Conservation (phyloP, 148 eudicot genomes). For the Camellia japonica region DNA sequence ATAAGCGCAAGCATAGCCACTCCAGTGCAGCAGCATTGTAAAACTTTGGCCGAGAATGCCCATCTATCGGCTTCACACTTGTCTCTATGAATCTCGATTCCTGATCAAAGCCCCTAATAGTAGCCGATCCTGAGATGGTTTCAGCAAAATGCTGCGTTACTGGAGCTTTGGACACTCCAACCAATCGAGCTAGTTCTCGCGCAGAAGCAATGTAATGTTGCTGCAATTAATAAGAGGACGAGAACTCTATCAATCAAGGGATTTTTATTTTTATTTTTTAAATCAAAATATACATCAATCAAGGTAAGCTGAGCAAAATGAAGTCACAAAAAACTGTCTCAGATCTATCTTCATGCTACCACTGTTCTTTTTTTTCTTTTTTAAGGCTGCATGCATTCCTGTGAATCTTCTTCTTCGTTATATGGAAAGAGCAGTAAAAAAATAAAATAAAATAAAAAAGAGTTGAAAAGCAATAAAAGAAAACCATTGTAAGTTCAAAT, state of each 20-base stretch:
- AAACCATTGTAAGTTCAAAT: no score
- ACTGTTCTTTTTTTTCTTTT: no score
- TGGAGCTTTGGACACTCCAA: constrained; percentile 59
- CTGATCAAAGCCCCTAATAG: constrained; percentile 57
- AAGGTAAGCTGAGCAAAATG: no score
- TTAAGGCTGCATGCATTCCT: no score
- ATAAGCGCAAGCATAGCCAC: constrained; percentile 59
- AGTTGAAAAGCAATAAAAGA: no score
- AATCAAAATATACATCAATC: not conserved
- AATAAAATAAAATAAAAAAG: no score
- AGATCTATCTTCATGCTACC: not conserved
- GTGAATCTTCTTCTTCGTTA: no score
- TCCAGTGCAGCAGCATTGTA: constrained; percentile 42
- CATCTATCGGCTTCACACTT: constrained; percentile 36
- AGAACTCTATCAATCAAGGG: not conserved
- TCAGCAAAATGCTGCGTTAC: constrained; percentile 58
- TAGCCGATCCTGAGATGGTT: constrained; percentile 56
- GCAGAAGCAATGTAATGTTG: constrained; percentile 60
- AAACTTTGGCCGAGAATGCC: constrained; percentile 41
- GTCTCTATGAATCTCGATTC: constrained; percentile 38
- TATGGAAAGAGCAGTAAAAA: no score
- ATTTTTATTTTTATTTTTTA: no score
- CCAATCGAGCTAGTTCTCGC: constrained; percentile 53
- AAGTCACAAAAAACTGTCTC: not conserved
- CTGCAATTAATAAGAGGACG: constrained; percentile 23